Conservation (phyloP, 2,329 filamentous ascomycete species). For the Laburnicola sp. region DNA sequence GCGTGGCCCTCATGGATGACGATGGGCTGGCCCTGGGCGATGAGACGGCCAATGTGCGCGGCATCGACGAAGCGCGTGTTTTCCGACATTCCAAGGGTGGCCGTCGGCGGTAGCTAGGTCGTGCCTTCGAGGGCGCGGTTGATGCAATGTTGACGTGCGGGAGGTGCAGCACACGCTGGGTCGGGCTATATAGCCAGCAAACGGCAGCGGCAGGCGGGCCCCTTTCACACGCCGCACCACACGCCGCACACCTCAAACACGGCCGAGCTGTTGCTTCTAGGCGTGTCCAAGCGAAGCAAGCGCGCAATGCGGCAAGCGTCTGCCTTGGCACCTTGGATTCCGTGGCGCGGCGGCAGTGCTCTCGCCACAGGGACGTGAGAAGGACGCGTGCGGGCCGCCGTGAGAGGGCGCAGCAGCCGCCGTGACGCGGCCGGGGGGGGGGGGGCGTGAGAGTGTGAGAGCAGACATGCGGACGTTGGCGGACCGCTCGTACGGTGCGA, state of each 20-base stretch:
- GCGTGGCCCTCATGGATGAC: constrained; percentile 61
- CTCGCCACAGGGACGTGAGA: no score
- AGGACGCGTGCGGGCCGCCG: no score
- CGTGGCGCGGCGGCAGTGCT: background rate
- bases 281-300: background rate
- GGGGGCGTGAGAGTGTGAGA: no score
- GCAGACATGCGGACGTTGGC: no score
- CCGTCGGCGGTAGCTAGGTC: background rate
- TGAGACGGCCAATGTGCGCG: constrained; percentile 54
- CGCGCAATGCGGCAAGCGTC: background rate
- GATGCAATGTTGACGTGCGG: background rate
- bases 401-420: no score
- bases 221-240: background rate
- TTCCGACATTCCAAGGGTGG: constrained; percentile 23
- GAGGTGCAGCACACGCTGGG: no score
- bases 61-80: constrained; percentile 46
- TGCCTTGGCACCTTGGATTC: constrained; percentile 2
- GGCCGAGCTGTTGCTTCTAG: constrained; percentile 1
- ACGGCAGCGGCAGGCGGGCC: background rate
- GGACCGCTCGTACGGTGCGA: no score
- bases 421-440: no score
- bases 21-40: constrained; percentile 59
- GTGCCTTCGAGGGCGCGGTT: background rate
- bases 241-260: background rate
- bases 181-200: background rate